Conservation (phyloP, 179 eudicot species). For the Spinacia oleracea region DNA sequence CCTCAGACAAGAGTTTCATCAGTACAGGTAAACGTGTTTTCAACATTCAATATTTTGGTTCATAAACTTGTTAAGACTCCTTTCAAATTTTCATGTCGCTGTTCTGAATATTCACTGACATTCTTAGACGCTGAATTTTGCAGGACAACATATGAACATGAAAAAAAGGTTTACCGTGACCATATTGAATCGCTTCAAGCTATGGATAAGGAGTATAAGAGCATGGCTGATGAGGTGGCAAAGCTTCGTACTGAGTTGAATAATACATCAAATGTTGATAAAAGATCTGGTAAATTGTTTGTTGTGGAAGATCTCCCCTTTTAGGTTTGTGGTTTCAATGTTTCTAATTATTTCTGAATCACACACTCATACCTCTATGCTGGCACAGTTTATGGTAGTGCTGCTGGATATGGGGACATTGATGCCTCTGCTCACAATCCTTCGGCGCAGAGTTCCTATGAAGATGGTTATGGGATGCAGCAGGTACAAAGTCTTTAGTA, state of each 20-base stretch:
- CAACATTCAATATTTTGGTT: background rate
- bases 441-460: conserved; percentile 49
- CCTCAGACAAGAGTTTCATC: conserved; percentile 88
- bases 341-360: background rate
- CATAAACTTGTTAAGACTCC: background rate
- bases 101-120: background rate
- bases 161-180: conserved; percentile 81
- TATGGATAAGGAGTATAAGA: conserved; percentile 90
- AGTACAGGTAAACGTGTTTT: conserved; percentile 71
- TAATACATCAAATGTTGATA: conserved; percentile 58
- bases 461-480: conserved; percentile 48
- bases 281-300: conserved; percentile 52
- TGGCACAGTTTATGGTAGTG: conserved; percentile 59
- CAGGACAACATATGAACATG: conserved; percentile 92
- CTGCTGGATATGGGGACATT: conserved; percentile 54
- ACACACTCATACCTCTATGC: conserved; percentile 15
- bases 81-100: background rate
- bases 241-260: conserved; percentile 79
- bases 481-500: conserved; percentile 51
- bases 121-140: conserved; percentile 11
- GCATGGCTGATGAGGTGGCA: conserved; percentile 90
- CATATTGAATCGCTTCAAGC: conserved; percentile 93
- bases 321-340: background rate
- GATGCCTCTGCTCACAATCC: conserved; percentile 57
- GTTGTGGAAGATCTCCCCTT: background rate